phyloP scores from a whole-genome alignment of 2,329 filamentous ascomycete genomes.

The Furcasterigmium furcatum region DNA sequence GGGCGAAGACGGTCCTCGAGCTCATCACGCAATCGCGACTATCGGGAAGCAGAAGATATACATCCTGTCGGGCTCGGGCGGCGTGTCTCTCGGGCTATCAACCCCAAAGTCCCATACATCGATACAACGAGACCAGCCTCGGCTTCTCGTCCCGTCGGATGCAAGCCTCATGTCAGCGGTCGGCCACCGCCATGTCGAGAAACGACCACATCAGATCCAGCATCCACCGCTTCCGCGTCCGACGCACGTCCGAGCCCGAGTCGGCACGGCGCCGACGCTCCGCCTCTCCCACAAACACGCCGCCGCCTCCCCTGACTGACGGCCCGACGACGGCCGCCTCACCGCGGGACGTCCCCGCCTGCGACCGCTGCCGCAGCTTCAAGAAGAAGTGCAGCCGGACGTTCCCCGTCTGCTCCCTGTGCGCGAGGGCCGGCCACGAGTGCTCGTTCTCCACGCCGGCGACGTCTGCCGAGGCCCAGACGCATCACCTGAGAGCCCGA shows the following conservation, averaged over 20 bases:
- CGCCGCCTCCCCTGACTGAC: not conserved
- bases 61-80: too few relatives aligned
- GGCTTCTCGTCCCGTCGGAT: too few relatives aligned
- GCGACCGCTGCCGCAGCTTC: slow-evolving; percentile 33
- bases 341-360: slow-evolving; percentile 17
- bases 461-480: slow-evolving; percentile 25
- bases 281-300: not conserved
- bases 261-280: not conserved
- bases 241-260: slow-evolving; percentile 11
- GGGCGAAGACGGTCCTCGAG: too few relatives aligned
- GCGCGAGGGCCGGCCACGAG: slow-evolving; percentile 31
- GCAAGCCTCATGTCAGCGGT: too few relatives aligned
- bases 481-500: slow-evolving; percentile 32
- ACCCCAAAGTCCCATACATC: too few relatives aligned
- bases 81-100: too few relatives aligned
- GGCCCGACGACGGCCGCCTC: slow-evolving; percentile 9
- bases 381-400: slow-evolving; percentile 43
- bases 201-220: slow-evolving; percentile 15
- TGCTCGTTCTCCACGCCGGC: slow-evolving; percentile 30
- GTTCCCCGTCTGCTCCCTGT: slow-evolving; percentile 34
- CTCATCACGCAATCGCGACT: not conserved
- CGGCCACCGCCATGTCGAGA: slow-evolving; percentile 12
- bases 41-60: too few relatives aligned
- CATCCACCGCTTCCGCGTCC: slow-evolving; percentile 21
- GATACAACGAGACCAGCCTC: too few relatives aligned